Evolutionary conservation across 2,329 filamentous ascomycete species (phyloP).

Genomic region (Cercospora nicotianae): DNA sequence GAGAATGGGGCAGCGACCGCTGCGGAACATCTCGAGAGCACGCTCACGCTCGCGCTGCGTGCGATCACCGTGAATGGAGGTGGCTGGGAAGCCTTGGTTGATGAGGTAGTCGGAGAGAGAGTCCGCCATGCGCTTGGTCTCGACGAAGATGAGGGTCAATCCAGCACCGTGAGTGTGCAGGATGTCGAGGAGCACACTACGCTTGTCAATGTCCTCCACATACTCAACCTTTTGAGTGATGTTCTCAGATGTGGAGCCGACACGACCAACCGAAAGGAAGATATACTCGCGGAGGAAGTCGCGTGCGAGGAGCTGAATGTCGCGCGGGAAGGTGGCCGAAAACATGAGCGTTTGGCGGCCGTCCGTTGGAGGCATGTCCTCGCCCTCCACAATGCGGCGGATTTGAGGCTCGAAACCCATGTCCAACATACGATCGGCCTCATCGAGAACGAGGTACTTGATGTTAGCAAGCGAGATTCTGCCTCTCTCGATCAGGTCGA

Average conservation of each 20-base stretch:
- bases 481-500: constrained; percentile 97
- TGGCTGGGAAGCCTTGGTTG: constrained; percentile 97
- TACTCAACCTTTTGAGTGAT: constrained; percentile 99
- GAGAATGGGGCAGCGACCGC: constrained; percentile 89
- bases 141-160: constrained; percentile 95
- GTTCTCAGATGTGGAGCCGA: constrained; percentile 99
- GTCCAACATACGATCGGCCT: constrained; percentile 99
- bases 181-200: constrained; percentile 94
- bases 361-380: constrained; percentile 88
- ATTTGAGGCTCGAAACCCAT: constrained; percentile 99
- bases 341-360: constrained; percentile 99
- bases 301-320: constrained; percentile 98
- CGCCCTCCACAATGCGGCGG: constrained; percentile 94
- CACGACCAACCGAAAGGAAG: constrained; percentile 97
- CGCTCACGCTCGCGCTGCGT: constrained; percentile 99
- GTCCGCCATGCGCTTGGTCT: constrained; percentile 99
- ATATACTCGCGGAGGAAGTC: constrained; percentile 99
- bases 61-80: constrained; percentile 96
- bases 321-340: constrained; percentile 96
- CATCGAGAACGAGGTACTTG: constrained; percentile 97
- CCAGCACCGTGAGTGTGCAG: constrained; percentile 89
- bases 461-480: constrained; percentile 97
- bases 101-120: constrained; percentile 96
- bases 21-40: constrained; percentile 96
- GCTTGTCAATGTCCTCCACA: constrained; percentile 95